These are phyloP conservation scores for Globisporangium cederbergense DNA, from an alignment of 352 stramenopile genomes.

Conservation along the genomic window DNA sequence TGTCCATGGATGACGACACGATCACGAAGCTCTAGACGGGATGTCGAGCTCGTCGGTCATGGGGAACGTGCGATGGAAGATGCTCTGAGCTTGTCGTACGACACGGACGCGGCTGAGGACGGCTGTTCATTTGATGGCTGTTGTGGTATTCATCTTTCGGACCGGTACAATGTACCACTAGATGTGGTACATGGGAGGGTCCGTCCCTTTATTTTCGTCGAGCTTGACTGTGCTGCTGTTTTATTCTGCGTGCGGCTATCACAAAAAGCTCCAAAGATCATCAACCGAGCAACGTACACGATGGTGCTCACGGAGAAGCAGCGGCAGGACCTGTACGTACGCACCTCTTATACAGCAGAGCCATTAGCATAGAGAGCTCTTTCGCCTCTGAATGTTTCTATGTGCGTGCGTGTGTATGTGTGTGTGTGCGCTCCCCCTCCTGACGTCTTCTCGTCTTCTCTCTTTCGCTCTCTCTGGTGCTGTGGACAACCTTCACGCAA, in stretches of 20 bases:
- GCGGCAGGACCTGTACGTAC: conserved; percentile 88
- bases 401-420: conserved; percentile 47
- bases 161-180: background rate
- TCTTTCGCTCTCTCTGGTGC: background rate
- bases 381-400: background rate
- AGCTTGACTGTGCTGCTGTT: background rate
- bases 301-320: conserved; percentile 98
- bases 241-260: background rate
- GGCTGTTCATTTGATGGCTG: too few relatives aligned
- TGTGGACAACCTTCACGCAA: background rate
- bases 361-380: background rate
- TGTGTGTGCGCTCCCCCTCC: background rate
- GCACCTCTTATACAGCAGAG: background rate
- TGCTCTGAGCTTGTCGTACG: conserved; percentile 50
- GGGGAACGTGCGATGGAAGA: conserved; percentile 65
- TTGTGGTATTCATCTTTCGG: too few relatives aligned
- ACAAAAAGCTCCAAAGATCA: conserved; percentile 4
- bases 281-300: background rate
- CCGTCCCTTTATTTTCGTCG: conserved; percentile 9
- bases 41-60: conserved; percentile 75
- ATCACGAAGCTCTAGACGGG: conserved; percentile 72
- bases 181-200: conserved; percentile 4
- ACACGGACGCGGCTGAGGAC: conserved; percentile 14
- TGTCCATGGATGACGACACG: conserved; percentile 43
- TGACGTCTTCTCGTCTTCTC: background rate